Evolutionary conservation across 2,329 filamentous ascomycete species (phyloP).

Genomic region (Pseudogymnoascus sp.): DNA sequence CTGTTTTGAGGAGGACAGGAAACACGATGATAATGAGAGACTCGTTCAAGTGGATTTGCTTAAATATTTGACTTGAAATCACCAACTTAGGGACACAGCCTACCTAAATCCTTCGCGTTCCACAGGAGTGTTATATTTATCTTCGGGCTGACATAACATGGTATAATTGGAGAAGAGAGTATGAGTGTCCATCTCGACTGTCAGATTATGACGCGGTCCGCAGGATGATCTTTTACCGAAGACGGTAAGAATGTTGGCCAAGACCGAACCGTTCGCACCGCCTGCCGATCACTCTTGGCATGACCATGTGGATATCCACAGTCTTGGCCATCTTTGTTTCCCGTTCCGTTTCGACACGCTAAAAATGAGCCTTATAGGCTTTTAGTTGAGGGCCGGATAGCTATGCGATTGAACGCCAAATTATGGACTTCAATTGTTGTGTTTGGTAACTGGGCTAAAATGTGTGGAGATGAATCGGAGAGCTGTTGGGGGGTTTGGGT

Average conservation of each 20-base stretch:
- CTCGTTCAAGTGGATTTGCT: not conserved
- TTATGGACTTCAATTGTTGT: not conserved
- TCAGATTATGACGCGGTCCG: not conserved
- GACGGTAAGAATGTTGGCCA: not conserved
- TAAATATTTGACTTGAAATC: not conserved
- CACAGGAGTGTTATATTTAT: not conserved
- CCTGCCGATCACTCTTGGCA: not conserved
- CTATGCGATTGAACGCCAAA: not conserved
- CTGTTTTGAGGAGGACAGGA: not conserved
- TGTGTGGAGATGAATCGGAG: not conserved
- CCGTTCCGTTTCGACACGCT: not conserved
- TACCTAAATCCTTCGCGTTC: not conserved
- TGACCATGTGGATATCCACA: not conserved
- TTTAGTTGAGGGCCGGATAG: not conserved
- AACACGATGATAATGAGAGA: not conserved
- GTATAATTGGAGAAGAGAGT: not conserved
- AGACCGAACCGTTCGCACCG: not conserved
- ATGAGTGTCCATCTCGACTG: not conserved
- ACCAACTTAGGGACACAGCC: not conserved
- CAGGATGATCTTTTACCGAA: not conserved
- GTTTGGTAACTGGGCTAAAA: not conserved
- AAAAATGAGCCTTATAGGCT: not conserved
- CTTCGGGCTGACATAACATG: not conserved
- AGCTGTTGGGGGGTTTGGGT: not conserved
- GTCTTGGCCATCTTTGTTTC: conserved; percentile 5